phyloP scores from a whole-genome alignment of 768 basidiomycete species.

The Daedaleopsis sinensis region DNA sequence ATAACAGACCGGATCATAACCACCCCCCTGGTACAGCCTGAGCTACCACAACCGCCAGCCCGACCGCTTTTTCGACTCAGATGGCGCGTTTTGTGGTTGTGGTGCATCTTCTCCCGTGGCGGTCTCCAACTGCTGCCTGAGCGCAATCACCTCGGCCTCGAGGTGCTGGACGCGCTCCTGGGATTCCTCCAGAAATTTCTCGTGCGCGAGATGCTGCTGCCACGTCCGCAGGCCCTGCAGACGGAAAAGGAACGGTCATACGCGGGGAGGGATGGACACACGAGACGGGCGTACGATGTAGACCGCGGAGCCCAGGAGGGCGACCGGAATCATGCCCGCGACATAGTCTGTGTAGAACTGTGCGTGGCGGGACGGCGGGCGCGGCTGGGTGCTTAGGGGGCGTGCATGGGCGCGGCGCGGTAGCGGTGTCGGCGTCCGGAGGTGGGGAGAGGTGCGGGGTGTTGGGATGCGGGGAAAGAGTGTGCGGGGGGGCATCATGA shows the following conservation, averaged over 20 bases:
- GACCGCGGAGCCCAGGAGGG: conserved; percentile 76
- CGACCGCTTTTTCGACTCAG: conserved; percentile 12
- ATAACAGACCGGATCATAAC: neutral
- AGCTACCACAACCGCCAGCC: conserved; percentile 33
- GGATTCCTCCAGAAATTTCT: conserved; percentile 73
- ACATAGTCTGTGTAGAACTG: conserved; percentile 69
- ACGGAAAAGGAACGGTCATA: neutral
- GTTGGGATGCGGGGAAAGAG: neutral
- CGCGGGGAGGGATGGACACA: neutral
- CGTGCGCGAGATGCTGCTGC: conserved; percentile 66
- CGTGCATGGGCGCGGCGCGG: conserved; percentile 8
- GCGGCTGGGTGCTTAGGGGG: conserved; percentile 11
- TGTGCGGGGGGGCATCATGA: too few relatives aligned
- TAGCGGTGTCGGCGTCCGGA: neutral
- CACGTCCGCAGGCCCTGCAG: conserved; percentile 65
- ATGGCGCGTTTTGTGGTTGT: neutral
- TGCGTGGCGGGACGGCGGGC: conserved; percentile 51
- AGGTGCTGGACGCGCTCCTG: conserved; percentile 50
- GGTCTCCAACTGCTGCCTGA: conserved; percentile 24
- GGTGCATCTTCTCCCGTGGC: neutral
- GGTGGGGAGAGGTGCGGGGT: neutral
- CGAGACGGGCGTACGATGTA: conserved; percentile 57
- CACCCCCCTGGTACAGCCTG: neutral
- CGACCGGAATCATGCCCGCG: conserved; percentile 79
- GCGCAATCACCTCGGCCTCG: conserved; percentile 57